Base-by-base conservation (phyloP, 1,139 yeast genomes). In the Kodamaea derodonti region DNA sequence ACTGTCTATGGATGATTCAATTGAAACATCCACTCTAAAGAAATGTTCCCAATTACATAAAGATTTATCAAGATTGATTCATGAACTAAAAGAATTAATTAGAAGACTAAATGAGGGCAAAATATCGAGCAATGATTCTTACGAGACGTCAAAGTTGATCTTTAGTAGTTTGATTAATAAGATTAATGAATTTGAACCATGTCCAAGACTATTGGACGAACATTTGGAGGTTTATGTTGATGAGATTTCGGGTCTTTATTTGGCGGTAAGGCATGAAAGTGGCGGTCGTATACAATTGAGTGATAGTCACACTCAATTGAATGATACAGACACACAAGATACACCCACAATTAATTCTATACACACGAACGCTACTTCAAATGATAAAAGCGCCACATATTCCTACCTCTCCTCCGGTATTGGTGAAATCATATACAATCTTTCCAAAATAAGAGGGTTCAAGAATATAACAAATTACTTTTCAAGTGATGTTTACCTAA, bases 401-500 rank as follows among this genome's bases (percentile, higher is more conserved):
- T n/a, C n/a, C n/a, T 13, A 24, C 12, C 20, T 40, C 4, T 27
- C 43, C 4, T 27, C 35, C 2, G 34, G 39, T 1, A 32, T 48
- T 7, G 48, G 52, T 4, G 59, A 57, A 18, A 47, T 75, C 0
- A 60, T 83, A 26, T 86, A 87, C 51, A 62, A 64, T 10, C 60
- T 86, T 20, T 64, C 80, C 26, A 84, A 83, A 50, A 71, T 85
- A 7, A 62, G 94, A 31, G 85, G 86, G 0, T 64, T 75, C 43
- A 84, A 84, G 54, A 65, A 71, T 12, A 63, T 84, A 3, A 56
- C 78, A 18, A 69, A 72, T 38, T 75, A 75, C 52, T 69, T 86
- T 36, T 70, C 80, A 2, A 75, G 82, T 28, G 81, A 83, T 36
- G 75, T 83, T 1, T 61, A 67, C 40, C 51, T 75, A 27, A 55